Evolutionary conservation across 495 filamentous ascomycete species (phyloP), one percentile per base, ranked within the genome.

Genomic region (Platismatia glauca): DNA sequence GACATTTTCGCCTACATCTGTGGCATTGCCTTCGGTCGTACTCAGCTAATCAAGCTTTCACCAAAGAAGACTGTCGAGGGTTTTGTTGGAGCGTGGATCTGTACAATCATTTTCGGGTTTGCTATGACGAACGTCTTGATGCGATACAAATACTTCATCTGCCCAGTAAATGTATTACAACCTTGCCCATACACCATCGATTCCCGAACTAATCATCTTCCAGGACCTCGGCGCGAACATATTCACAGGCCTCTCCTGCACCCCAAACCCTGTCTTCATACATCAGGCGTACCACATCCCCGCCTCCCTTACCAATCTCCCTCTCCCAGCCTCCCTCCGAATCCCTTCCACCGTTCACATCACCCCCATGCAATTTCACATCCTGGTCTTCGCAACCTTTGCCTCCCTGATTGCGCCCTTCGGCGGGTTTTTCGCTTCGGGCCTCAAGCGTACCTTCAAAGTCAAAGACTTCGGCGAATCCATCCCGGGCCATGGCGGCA

Each of bases 61-160:
- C 95, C 95, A 4, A 99, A 99, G 81, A 99, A 99, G 86, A 99
- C 95, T 1, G 94, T 97, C 48, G 95, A 99, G 74, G 95, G 95
- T 31, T 99, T 99, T 72, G 78, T 97, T 44, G 95, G 95, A 61
- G 95, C 95, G 27, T 99, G 95, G 95, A 78, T 95, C 68, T 92
- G 91, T 80, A 97, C 94, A 48, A 83, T 96, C 65, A 76, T 90
- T 62, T 91, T 93, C 71, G 95, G 90, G 60, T 78, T 88, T 66
- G 77, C 84, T 66, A 84, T 97, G 75, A 94, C 91, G 58, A 91
- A 95, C 71, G 69, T 94, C 48, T 79, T 99, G 64, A 91, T 93
- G 82, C 85, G 86, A 35, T 96, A 89, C 78, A 90, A 92, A 70
- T 99, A 97, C 79, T 97, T 97, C 75, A 95, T 96, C 71, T 99